These are phyloP conservation scores for Hyaloscypha variabilis DNA, from an alignment of 495 filamentous ascomycete genomes.

Conservation along the genomic window DNA sequence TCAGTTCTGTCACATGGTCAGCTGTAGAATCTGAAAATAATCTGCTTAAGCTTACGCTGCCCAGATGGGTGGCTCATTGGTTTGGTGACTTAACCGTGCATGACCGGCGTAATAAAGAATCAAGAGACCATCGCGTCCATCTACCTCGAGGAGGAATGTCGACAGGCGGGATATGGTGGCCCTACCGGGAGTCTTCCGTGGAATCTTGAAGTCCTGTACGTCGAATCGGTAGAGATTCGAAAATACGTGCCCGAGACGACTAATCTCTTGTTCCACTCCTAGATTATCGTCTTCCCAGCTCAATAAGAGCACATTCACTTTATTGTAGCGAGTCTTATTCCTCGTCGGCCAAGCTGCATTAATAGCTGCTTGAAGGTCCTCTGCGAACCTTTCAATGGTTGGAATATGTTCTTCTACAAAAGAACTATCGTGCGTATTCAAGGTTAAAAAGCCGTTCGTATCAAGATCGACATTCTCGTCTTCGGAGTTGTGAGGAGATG, in stretches of 20 bases:
- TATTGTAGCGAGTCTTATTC: background rate
- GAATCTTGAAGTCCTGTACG: background rate
- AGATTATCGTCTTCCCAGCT: constrained; percentile 37
- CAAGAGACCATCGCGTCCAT: background rate
- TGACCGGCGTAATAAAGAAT: background rate
- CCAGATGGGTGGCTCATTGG: background rate
- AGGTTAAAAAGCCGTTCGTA: too few relatives aligned
- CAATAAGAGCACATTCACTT: background rate
- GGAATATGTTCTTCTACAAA: constrained; percentile 7
- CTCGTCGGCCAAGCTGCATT: constrained; percentile 22
- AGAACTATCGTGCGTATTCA: constrained; percentile 9
- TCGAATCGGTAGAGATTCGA: background rate
- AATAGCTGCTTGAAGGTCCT: constrained; percentile 9
- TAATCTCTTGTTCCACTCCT: constrained; percentile 26
- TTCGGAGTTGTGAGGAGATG: too few relatives aligned
- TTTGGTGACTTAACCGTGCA: background rate
- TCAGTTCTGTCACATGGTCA: background rate
- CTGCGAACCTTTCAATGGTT: constrained; percentile 5
- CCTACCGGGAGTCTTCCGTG: background rate
- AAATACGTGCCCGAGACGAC: constrained; percentile 24
- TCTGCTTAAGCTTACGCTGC: background rate
- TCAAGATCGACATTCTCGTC: too few relatives aligned
- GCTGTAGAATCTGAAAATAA: background rate
- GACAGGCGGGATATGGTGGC: background rate
- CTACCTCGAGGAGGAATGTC: background rate